Percentiles rank a stretch among this genome's conserved stretches.
Conservation (phyloP, 371 early-diverging fungal genomes). For the Circinella minor region DNA sequence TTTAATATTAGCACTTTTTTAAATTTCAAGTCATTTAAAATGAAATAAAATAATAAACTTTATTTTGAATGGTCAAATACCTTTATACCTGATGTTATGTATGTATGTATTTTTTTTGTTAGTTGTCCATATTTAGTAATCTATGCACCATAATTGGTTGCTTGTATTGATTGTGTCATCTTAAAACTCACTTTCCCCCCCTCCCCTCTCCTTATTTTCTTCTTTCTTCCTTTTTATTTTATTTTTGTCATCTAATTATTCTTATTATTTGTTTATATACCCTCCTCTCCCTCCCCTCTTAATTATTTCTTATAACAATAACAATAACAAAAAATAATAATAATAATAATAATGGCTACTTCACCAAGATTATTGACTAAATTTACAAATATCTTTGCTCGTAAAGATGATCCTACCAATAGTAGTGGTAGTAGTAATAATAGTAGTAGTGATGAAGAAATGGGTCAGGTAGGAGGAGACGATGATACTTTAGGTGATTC, state of each 20-base stretch:
- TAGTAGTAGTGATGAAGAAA: background rate
- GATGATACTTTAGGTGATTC: conserved; percentile 32
- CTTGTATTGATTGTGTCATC: background rate
- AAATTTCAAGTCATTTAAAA: background rate
- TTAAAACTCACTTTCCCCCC: background rate
- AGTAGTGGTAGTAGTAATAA: background rate
- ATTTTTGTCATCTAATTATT: no score
- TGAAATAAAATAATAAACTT: background rate
- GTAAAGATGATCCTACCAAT: background rate
- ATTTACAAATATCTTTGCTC: background rate
- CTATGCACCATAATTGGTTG: conserved; percentile 2
- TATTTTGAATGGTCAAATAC: no score
- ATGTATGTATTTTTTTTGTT: no score
- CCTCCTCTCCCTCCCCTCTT: no score
- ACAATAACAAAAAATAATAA: no score
- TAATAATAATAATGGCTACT: background rate
- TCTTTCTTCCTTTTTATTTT: no score
- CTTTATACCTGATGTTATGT: no score
- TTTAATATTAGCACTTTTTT: background rate
- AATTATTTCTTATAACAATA: background rate
- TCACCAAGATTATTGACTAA: background rate
- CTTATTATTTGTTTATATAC: no score
- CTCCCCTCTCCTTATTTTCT: background rate
- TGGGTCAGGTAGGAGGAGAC: background rate
- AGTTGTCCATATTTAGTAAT: background rate